Evolutionary conservation across 352 stramenopile species (phyloP), one percentile per base, ranked within the genome.

Genomic region (Pythium scleroteichum): DNA sequence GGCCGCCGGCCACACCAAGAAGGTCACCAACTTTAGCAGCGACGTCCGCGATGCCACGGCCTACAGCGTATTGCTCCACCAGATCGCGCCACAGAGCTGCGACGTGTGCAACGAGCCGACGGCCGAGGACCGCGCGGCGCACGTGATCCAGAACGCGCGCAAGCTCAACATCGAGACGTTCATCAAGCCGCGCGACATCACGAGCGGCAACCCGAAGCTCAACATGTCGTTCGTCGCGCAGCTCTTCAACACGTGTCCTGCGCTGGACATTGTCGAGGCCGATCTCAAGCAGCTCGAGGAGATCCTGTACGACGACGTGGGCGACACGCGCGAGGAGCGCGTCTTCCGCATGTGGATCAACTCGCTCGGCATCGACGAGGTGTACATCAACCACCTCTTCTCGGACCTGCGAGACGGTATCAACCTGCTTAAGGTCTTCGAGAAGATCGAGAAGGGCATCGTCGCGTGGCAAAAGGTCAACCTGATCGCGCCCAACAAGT

Each of bases 261-360:
- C 87, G 9, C 66, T 97, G 38, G 78, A 92, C 51, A 73, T 90
- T 24, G 71, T 93, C 24, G 85, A 91, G 53, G 86, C 91, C 58
- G 87, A 94, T 33, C 69, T 95, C 9, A 91, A 94, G 60, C 79
- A 93, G 61, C 78, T 95, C 5, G 76, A 95, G 24, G 88, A 97
- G 46, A 82, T 96, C 45, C 51, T 93, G 66, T 92, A 95, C 65
- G 89, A 97, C 55, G 89, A 96, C 44, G 70, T 82, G 29, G 85
- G 83, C 13, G 87, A 95, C 55, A 95, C 85, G 13, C 87, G 89
- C 38, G 89, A 97, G 73, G 87, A 95, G 59, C 83, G 87, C 1
- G 85, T 92, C 8, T 97, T 96, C 72, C 85, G 87, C 26, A 90
- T 96, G 87, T 98, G 92, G 92, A 95, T 97, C 62, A 97, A 97